These are phyloP conservation scores for Echeveria elegans DNA, from an alignment of 164 flowering plant species.

Conservation along the genomic window DNA sequence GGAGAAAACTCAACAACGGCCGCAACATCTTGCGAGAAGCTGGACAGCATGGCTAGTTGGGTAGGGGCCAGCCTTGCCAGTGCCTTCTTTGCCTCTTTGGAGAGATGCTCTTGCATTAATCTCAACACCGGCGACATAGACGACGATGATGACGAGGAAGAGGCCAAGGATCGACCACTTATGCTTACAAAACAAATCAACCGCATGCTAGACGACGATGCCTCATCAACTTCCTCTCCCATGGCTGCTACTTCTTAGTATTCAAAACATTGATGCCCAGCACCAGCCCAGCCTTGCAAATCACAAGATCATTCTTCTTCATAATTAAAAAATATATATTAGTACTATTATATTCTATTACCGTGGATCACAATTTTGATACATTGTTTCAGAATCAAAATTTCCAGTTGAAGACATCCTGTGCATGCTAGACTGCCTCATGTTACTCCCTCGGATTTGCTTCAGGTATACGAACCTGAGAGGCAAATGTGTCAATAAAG, in stretches of 20 bases:
- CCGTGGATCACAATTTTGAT: neutral
- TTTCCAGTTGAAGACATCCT: neutral
- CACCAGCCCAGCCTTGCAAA: too few relatives aligned
- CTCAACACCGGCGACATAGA: constrained; percentile 46
- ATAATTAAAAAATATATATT: too few relatives aligned
- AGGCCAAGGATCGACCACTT: constrained; percentile 44
- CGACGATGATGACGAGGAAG: constrained; percentile 25
- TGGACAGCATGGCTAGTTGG: constrained; percentile 38
- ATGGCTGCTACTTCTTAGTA: neutral
- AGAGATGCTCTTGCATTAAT: constrained; percentile 56
- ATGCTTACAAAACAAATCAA: constrained; percentile 19
- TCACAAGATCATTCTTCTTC: neutral
- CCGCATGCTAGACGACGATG: constrained; percentile 4
- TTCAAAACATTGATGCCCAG: neutral
- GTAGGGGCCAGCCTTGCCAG: constrained; percentile 49
- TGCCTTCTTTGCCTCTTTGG: constrained; percentile 63
- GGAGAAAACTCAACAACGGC: neutral
- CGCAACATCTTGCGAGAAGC: constrained; percentile 20
- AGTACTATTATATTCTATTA: too few relatives aligned
- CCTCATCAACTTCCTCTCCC: neutral
- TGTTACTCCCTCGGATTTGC: too few relatives aligned
- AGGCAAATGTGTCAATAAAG: too few relatives aligned
- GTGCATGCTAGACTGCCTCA: too few relatives aligned
- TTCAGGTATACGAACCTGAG: too few relatives aligned
- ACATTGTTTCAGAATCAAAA: too few relatives aligned